Conservation (phyloP, 139 green algal genomes). For the Micractinium sp. region DNA sequence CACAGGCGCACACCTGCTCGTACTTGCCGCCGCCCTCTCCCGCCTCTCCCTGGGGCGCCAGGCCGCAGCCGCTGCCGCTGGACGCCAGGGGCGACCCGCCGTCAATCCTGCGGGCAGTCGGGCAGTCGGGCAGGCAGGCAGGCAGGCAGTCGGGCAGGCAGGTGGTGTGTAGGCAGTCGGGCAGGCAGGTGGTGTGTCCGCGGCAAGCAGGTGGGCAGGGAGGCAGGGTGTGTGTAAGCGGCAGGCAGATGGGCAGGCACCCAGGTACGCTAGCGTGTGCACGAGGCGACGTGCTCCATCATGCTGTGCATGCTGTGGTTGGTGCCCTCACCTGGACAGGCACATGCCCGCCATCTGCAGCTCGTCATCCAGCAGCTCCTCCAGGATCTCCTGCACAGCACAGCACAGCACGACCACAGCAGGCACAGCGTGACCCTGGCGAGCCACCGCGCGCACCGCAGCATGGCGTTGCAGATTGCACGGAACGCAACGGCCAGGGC, state of each 20-base stretch:
- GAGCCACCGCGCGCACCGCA: neutral
- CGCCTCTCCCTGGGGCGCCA: no score
- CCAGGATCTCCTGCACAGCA: conserved; percentile 26
- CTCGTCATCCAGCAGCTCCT: conserved; percentile 42
- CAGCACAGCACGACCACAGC: neutral
- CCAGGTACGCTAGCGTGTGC: no score
- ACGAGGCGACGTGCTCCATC: no score
- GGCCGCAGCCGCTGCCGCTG: neutral
- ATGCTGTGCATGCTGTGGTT: no score
- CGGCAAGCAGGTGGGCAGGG: no score
- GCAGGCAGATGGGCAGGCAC: no score
- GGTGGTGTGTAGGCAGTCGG: neutral
- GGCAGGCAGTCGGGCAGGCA: neutral
- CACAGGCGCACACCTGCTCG: conserved; percentile 17
- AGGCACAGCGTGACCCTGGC: neutral
- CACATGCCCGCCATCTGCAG: conserved; percentile 36
- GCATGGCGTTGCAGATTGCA: neutral
- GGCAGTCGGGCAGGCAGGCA: neutral
- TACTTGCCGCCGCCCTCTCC: neutral
- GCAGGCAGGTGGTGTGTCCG: neutral
- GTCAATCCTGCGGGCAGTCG: neutral
- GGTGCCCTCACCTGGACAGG: conserved; percentile 5
- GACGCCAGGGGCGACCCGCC: neutral
- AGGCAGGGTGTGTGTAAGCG: no score
- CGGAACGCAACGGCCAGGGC: no score